These are phyloP conservation scores for Huntiella savannae DNA, from an alignment of 2,329 filamentous ascomycete species.

Conservation along the genomic window DNA sequence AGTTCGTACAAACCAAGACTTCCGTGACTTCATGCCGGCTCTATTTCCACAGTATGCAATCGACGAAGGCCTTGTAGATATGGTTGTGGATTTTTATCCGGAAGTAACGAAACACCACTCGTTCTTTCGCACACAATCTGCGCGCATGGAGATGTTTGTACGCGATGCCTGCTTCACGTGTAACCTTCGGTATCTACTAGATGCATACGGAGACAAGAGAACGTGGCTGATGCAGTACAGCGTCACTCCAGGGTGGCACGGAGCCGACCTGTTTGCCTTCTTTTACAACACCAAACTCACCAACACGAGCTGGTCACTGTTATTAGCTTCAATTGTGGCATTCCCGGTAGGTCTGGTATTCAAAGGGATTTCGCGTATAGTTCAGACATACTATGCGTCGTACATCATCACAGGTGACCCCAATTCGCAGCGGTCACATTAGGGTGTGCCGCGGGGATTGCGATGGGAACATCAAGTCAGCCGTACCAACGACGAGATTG, in stretches of 20 bases:
- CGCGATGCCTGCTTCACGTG: slow-evolving; percentile 21
- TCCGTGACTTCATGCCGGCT: slow-evolving; percentile 17
- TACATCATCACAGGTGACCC: slow-evolving; percentile 23
- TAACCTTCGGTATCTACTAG: slow-evolving; percentile 20
- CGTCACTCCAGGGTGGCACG: slow-evolving; percentile 22
- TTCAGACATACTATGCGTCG: slow-evolving; percentile 23
- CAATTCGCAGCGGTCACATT: slow-evolving; percentile 18
- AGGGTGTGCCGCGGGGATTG: slow-evolving; percentile 19
- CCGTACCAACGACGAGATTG: slow-evolving; percentile 14
- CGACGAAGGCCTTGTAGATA: slow-evolving; percentile 14
- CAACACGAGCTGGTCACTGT: slow-evolving; percentile 15
- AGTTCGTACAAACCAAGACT: slow-evolving; percentile 17
- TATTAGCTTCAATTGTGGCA: slow-evolving; percentile 15
- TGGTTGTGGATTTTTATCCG: slow-evolving; percentile 18
- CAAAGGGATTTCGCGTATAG: slow-evolving; percentile 18
- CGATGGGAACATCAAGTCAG: slow-evolving; percentile 18
- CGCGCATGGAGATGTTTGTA: slow-evolving; percentile 17
- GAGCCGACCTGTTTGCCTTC: slow-evolving; percentile 21
- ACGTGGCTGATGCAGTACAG: slow-evolving; percentile 24
- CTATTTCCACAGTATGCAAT: slow-evolving; percentile 19
- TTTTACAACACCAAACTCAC: slow-evolving; percentile 21
- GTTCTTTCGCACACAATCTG: slow-evolving; percentile 16
- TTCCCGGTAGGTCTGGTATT: slow-evolving; percentile 18
- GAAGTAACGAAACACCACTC: slow-evolving; percentile 9
- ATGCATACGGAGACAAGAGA: slow-evolving; percentile 19